Conservation (phyloP, 345 rosid genomes). For the Acer campestre region DNA sequence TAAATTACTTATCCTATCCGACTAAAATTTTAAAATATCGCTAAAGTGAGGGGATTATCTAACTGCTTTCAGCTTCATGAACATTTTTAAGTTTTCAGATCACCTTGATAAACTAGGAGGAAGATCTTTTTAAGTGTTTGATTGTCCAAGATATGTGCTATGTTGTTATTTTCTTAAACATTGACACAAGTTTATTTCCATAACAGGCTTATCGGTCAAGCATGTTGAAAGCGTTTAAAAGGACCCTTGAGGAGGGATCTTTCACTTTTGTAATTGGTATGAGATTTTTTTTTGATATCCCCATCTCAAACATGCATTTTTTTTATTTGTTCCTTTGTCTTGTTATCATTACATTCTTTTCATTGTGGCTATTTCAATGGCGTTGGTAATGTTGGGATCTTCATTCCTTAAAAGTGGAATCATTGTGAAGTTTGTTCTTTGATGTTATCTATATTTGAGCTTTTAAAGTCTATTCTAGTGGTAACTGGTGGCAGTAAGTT, state of each 20-base stretch:
- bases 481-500: neutral
- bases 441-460: slow-evolving; percentile 23
- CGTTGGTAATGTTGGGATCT: slow-evolving; percentile 26
- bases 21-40: neutral
- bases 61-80: neutral
- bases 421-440: slow-evolving; percentile 30
- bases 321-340: neutral
- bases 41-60: slow-evolving; percentile 8
- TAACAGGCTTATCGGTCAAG: slow-evolving; percentile 83
- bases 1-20: neutral
- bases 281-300: slow-evolving; percentile 26
- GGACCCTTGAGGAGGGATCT: slow-evolving; percentile 86
- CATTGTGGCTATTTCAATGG: slow-evolving; percentile 8
- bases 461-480: slow-evolving; percentile 16
- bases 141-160: neutral
- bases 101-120: neutral
- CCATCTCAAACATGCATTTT: neutral
- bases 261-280: slow-evolving; percentile 89
- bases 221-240: slow-evolving; percentile 93
- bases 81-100: neutral
- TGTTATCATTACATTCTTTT: neutral
- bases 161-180: neutral
- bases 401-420: slow-evolving; percentile 31
- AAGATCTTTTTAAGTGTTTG: neutral
- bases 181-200: slow-evolving; percentile 18